Evolutionary conservation across 2,329 filamentous ascomycete species (phyloP).

Genomic region (Fusarium sp.): DNA sequence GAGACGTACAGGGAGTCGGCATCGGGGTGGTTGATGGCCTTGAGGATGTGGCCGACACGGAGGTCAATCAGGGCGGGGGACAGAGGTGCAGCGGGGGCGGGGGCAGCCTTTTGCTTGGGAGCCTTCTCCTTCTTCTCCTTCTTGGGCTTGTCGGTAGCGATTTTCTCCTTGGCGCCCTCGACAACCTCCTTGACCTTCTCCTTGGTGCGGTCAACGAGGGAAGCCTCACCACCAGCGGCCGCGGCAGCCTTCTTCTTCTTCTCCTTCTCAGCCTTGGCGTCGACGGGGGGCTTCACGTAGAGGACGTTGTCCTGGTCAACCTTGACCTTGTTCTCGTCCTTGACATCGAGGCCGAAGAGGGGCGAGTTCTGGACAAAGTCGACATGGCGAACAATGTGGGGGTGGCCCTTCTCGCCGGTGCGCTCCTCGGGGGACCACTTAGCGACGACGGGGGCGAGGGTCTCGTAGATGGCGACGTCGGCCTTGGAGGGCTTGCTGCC

Average conservation of each 20-base stretch:
- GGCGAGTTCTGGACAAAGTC: slow-evolving; percentile 96
- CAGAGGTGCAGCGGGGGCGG: slow-evolving; percentile 80
- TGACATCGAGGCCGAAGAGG: slow-evolving; percentile 79
- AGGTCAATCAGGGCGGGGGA: slow-evolving; percentile 93
- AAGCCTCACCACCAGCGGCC: slow-evolving; percentile 65
- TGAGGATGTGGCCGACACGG: slow-evolving; percentile 96
- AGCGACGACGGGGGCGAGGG: slow-evolving; percentile 82
- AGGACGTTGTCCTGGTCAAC: slow-evolving; percentile 86
- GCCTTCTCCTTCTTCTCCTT: slow-evolving; percentile 95
- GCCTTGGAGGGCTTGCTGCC: slow-evolving; percentile 91
- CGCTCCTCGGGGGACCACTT: slow-evolving; percentile 88
- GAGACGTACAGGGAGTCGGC: slow-evolving; percentile 96
- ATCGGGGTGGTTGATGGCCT: slow-evolving; percentile 95
- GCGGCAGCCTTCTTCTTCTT: slow-evolving; percentile 93
- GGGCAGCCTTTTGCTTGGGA: slow-evolving; percentile 79
- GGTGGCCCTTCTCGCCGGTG: slow-evolving; percentile 89
- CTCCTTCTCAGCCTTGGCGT: slow-evolving; percentile 96
- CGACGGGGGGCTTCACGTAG: slow-evolving; percentile 89
- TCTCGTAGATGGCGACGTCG: slow-evolving; percentile 86
- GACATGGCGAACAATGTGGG: slow-evolving; percentile 90
- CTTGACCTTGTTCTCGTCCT: slow-evolving; percentile 80
- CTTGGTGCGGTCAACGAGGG: slow-evolving; percentile 73
- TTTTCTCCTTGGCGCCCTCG: slow-evolving; percentile 62
- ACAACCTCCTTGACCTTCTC: slow-evolving; percentile 70
- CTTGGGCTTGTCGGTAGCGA: slow-evolving; percentile 65